phyloP scores from a whole-genome alignment of 78 protist species.

The Dictyostelium discoideum region DNA sequence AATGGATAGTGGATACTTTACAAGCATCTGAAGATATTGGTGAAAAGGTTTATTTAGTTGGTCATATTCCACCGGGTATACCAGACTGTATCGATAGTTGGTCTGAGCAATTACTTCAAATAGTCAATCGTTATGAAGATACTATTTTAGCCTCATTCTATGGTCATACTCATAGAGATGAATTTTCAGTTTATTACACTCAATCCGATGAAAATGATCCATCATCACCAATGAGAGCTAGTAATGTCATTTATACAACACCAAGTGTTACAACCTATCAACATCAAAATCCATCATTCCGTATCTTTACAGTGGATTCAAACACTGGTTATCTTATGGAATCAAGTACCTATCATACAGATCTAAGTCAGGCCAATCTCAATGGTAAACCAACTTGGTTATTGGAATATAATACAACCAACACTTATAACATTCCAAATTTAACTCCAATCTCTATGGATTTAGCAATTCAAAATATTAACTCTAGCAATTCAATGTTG shows the following conservation, averaged over 20 bases:
- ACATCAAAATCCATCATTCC: conserved; percentile 70
- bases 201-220: conserved; percentile 5
- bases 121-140: conserved; percentile 67
- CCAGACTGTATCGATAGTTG: conserved; percentile 51
- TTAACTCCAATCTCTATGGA: conserved; percentile 31
- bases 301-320: conserved; percentile 43
- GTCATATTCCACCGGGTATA: conserved; percentile 73
- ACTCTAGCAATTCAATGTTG: background rate
- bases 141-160: conserved; percentile 29
- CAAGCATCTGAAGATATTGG: conserved; percentile 27
- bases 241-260: conserved; percentile 10
- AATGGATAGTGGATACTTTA: conserved; percentile 22
- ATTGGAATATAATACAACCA: conserved; percentile 54
- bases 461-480: background rate
- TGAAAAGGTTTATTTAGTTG: conserved; percentile 50
- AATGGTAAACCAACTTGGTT: conserved; percentile 22
- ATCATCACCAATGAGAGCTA: background rate
- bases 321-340: conserved; percentile 11
- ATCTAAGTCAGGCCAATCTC: conserved; percentile 6
- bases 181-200: conserved; percentile 30
- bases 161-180: conserved; percentile 72
- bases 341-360: conserved; percentile 48
- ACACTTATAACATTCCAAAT: conserved; percentile 1
- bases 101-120: conserved; percentile 58
- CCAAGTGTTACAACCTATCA: conserved; percentile 61